phyloP scores from a whole-genome alignment of 2,329 filamentous ascomycete genomes.

The Stagonosporopsis tanaceti region DNA sequence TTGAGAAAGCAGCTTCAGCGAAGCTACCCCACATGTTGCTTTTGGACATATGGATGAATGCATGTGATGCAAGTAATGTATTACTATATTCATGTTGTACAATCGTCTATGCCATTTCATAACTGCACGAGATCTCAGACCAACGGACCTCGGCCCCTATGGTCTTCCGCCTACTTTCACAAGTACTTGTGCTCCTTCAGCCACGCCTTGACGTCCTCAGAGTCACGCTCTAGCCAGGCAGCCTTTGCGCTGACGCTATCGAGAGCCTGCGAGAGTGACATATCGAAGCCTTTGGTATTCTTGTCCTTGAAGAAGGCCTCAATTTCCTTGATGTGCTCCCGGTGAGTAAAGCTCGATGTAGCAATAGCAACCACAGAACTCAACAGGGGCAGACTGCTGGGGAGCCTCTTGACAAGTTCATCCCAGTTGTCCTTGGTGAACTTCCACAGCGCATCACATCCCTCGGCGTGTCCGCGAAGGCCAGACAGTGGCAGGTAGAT shows the following conservation, averaged over 20 bases:
- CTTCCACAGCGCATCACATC: slow-evolving; percentile 79
- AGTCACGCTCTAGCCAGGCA: slow-evolving; percentile 79
- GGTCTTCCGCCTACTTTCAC: slow-evolving; percentile 21
- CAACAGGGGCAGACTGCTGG: slow-evolving; percentile 86
- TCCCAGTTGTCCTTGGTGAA: slow-evolving; percentile 93
- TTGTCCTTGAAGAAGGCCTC: slow-evolving; percentile 82
- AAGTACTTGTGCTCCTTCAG: slow-evolving; percentile 71
- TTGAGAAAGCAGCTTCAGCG: not conserved
- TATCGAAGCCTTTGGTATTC: slow-evolving; percentile 87
- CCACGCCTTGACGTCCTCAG: slow-evolving; percentile 77
- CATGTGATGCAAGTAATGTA: slow-evolving; percentile 6
- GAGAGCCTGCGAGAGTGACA: slow-evolving; percentile 86
- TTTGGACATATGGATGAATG: not conserved
- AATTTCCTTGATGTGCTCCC: slow-evolving; percentile 77
- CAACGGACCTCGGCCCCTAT: not conserved
- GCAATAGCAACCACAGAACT: slow-evolving; percentile 83
- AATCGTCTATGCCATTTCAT: slow-evolving; percentile 2
- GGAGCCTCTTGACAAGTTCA: slow-evolving; percentile 79
- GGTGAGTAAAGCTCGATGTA: slow-evolving; percentile 79
- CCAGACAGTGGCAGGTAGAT: slow-evolving; percentile 87
- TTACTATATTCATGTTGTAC: slow-evolving; percentile 18
- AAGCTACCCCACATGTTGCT: too few relatives aligned
- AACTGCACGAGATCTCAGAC: not conserved
- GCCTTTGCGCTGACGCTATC: slow-evolving; percentile 87
- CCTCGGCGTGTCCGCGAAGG: slow-evolving; percentile 77